A percentile compares a stretch with the other conserved stretches of the same genome.
phyloP scores from a whole-genome alignment of 2,329 filamentous ascomycete genomes.

The Verticillium nubilum region DNA sequence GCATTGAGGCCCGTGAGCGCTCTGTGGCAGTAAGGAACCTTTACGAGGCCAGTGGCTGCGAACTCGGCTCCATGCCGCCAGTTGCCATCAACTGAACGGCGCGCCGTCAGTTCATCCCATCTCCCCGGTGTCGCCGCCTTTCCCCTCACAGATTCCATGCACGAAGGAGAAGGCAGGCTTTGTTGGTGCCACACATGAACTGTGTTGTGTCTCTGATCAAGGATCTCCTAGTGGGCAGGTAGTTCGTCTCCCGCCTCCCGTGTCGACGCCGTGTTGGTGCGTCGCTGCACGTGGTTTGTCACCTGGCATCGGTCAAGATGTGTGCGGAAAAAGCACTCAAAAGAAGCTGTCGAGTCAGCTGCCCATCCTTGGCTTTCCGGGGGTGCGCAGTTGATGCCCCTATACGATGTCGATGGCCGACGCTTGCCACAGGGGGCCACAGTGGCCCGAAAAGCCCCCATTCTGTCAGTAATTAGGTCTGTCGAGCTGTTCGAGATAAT shows the following conservation, averaged over 20 bases:
- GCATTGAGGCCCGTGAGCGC: conserved; percentile 7
- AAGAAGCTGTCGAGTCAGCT: not conserved
- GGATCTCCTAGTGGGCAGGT: not conserved
- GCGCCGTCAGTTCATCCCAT: not conserved
- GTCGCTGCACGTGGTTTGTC: not conserved
- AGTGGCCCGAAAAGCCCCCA: not conserved
- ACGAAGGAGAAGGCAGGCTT: not conserved
- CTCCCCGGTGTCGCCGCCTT: not conserved
- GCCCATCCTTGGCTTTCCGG: not conserved
- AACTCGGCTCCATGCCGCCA: not conserved
- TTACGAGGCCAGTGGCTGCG: not conserved
- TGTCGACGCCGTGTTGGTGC: not conserved
- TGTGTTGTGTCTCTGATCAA: not conserved
- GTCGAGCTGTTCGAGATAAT: not conserved
- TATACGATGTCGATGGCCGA: not conserved
- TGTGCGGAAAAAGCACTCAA: not conserved
- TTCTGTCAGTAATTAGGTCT: not conserved
- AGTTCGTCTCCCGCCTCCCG: not conserved
- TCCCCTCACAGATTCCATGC: not conserved
- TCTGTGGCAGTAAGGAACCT: conserved; percentile 12
- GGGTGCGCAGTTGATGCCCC: not conserved
- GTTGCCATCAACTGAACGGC: not conserved
- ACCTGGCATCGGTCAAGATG: not conserved
- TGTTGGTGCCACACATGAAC: not conserved
- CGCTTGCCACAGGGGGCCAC: not conserved